These are phyloP conservation scores for Russula emetica DNA, from an alignment of 768 basidiomycete species.

Conservation along the genomic window DNA sequence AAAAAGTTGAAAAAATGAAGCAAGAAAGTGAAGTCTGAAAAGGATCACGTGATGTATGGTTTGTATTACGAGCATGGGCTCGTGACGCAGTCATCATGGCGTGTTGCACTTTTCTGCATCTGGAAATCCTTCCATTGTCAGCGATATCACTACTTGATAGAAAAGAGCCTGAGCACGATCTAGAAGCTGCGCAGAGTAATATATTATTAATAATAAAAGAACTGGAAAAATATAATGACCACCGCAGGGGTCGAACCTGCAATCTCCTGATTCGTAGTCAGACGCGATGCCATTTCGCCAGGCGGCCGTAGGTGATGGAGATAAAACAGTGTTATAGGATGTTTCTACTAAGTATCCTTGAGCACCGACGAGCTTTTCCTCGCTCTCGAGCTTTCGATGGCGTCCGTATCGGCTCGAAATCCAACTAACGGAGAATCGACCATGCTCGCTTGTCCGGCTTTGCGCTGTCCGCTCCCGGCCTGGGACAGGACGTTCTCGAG, in stretches of 20 bases:
- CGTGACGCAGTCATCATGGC: too few relatives aligned
- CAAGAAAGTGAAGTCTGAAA: too few relatives aligned
- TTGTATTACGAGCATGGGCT: too few relatives aligned
- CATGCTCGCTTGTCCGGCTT: slow-evolving; percentile 13
- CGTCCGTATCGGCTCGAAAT: neutral
- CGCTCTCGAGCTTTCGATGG: neutral
- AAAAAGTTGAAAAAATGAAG: too few relatives aligned
- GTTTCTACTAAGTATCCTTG: neutral
- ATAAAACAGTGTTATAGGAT: neutral
- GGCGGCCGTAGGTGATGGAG: slow-evolving; percentile 48
- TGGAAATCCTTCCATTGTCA: too few relatives aligned
- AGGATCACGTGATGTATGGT: too few relatives aligned
- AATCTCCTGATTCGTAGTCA: slow-evolving; percentile 96
- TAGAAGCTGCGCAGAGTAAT: neutral
- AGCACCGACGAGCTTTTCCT: neutral
- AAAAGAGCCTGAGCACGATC: too few relatives aligned
- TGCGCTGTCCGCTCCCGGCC: slow-evolving; percentile 15
- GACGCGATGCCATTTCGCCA: slow-evolving; percentile 95
- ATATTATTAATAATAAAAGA: neutral
- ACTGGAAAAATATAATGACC: slow-evolving; percentile 45
- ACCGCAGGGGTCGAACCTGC: slow-evolving; percentile 92
- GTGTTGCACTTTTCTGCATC: too few relatives aligned
- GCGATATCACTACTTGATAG: too few relatives aligned
- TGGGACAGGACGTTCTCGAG: slow-evolving; percentile 16
- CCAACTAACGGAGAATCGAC: slow-evolving; percentile 4